phyloP scores from a whole-genome alignment of 2,329 filamentous ascomycete genomes.

The Colletotrichum zoysiae region DNA sequence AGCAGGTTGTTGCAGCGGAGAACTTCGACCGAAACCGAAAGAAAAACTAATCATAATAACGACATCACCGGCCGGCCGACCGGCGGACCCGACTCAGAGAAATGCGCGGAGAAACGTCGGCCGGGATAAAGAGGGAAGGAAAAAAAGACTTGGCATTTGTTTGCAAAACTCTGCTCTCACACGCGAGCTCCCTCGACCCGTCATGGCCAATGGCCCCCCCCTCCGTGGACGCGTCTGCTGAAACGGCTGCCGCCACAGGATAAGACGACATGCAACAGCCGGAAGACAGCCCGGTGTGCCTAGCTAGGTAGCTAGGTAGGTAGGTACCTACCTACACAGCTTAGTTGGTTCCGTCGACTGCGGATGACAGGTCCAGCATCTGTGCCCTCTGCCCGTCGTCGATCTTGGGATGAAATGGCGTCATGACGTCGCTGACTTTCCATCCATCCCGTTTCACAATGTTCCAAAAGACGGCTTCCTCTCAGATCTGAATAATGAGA shows the following conservation, averaged over 20 bases:
- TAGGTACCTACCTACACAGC: background rate
- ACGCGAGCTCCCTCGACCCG: background rate
- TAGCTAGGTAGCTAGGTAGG: too few species aligned
- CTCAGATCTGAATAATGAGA: too few species aligned
- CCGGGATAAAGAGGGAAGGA: background rate
- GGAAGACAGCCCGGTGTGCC: conserved; percentile 7
- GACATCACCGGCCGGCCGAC: background rate
- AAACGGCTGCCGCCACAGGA: conserved; percentile 34
- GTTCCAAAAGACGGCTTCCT: background rate
- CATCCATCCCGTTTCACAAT: conserved; percentile 24
- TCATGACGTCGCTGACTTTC: conserved; percentile 16
- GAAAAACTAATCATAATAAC: background rate
- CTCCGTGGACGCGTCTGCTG: background rate
- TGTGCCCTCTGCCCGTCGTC: background rate
- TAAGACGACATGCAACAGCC: conserved; percentile 27
- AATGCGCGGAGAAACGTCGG: conserved; percentile 25
- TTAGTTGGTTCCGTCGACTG: background rate
- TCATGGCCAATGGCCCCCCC: background rate
- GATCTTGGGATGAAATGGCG: conserved; percentile 33
- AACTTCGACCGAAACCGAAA: background rate
- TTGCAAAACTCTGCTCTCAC: conserved; percentile 12
- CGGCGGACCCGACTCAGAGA: background rate
- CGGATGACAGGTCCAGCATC: conserved; percentile 24
- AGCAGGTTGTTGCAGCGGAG: background rate
- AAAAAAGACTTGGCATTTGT: background rate